Percentiles rank a stretch among this genome's conserved stretches.
phyloP scores from a whole-genome alignment of 306 rosid genomes.

The Malus sylvestris region DNA sequence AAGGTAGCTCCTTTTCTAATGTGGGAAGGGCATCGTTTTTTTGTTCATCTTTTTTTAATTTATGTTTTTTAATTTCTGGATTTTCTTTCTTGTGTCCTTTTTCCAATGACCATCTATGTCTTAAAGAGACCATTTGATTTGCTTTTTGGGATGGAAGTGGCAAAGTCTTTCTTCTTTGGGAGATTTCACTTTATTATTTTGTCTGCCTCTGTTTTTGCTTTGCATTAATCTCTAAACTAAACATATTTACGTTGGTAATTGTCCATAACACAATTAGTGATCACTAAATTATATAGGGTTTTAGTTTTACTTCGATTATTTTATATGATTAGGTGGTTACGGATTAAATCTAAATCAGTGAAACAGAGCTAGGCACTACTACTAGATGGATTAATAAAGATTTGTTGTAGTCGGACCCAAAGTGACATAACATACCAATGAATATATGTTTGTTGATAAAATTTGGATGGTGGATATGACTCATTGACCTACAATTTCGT shows the following conservation, averaged over 20 bases:
- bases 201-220: background rate
- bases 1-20: conserved; percentile 12
- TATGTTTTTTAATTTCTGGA: background rate
- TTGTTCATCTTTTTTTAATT: background rate
- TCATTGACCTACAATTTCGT: conserved; percentile 21
- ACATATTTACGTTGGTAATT: conserved; percentile 3
- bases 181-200: conserved; percentile 9
- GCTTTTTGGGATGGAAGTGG: conserved; percentile 5
- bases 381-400: conserved; percentile 1
- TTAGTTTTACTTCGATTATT: background rate
- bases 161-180: conserved; percentile 12
- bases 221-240: background rate
- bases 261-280: background rate
- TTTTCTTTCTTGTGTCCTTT: conserved; percentile 5
- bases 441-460: conserved; percentile 14
- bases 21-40: conserved; percentile 18
- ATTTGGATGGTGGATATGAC: conserved; percentile 27
- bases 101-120: conserved; percentile 16
- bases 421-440: conserved; percentile 12
- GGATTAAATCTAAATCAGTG: background rate
- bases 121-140: background rate
- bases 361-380: background rate
- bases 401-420: conserved; percentile 14
- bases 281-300: background rate
- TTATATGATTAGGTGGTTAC: background rate